phyloP scores from a whole-genome alignment of 352 stramenopile species.

The Pythium biforme region DNA sequence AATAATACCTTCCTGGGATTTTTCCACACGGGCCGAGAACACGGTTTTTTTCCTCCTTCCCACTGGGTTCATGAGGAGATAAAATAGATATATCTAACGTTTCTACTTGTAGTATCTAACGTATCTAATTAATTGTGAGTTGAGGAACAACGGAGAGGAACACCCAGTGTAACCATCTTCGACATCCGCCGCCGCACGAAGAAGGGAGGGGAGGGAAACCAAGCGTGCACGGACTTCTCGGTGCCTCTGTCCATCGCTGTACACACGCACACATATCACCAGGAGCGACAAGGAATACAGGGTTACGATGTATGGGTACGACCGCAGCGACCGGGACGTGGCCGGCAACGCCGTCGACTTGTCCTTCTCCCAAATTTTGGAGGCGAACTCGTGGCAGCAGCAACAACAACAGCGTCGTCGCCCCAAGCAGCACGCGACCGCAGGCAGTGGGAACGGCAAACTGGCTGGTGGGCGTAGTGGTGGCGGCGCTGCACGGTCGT shows the following conservation, averaged over 20 bases:
- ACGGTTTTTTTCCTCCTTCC: neutral
- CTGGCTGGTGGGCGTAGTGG: too few species aligned
- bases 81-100: slow-evolving; percentile 10
- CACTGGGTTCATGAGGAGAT: too few species aligned
- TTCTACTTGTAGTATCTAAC: slow-evolving; percentile 12
- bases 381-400: slow-evolving; percentile 57
- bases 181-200: neutral
- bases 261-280: too few species aligned
- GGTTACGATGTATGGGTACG: slow-evolving; percentile 38
- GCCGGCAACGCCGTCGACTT: slow-evolving; percentile 52
- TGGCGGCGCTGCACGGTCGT: too few species aligned
- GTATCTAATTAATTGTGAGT: slow-evolving; percentile 12
- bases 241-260: too few species aligned
- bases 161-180: slow-evolving; percentile 11
- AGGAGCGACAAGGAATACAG: too few species aligned
- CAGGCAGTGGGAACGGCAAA: slow-evolving; percentile 2
- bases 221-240: too few species aligned
- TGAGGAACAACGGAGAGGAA: neutral
- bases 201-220: neutral
- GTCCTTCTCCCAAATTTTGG: slow-evolving; percentile 80
- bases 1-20: slow-evolving; percentile 11
- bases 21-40: neutral
- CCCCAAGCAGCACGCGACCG: slow-evolving; percentile 3
- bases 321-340: slow-evolving; percentile 30
- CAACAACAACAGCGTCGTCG: slow-evolving; percentile 32